Evolutionary conservation across 2,329 filamentous ascomycete species (phyloP), one percentile per base, ranked within the genome.

Genomic region (Colletotrichum lentis): DNA sequence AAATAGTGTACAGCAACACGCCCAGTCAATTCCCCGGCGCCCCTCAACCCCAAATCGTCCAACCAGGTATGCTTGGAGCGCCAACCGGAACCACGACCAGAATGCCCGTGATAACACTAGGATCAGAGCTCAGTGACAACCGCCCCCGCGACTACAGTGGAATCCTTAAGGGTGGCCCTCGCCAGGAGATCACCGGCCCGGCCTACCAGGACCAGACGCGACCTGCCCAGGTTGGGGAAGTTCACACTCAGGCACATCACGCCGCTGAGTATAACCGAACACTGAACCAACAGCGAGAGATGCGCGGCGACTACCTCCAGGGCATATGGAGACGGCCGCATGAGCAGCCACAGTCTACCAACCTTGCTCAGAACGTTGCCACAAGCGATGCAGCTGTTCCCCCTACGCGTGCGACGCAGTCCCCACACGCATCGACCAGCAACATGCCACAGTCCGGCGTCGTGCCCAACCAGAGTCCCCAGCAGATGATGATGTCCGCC

Each of bases 201-300:
- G 85, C 94, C 11, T 99, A 97, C 80, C 91, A 95, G 78, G 96
- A 98, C 77, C 87, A 93, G 73, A 92, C 90, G 10, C 89, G 94
- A 76, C 85, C 93, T 12, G 92, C 90, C 71, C 88, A 90, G 37
- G 85, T 92, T 35, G 84, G 87, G 54, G 95, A 98, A 74, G 88
- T 98, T 62, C 85, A 96, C 71, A 91, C 91, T 53, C 94, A 97
- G 78, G 93, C 94, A 35, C 89, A 93, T 58, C 93, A 97, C 71
- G 91, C 95, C 20, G 93, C 93, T 66, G 95, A 98, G 73, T 97
- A 91, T 81, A 98, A 95, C 81, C 93, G 96, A 74, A 86, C 87
- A 54, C 84, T 98, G 59, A 93, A 91, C 74, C 87, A 91, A 73
- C 91, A 94, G 77, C 90, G 95, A 67, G 88, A 89, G 46, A 90